These are phyloP conservation scores for Acanthamoeba castellanii DNA, from an alignment of 208 protist genomes.

Conservation along the genomic window DNA sequence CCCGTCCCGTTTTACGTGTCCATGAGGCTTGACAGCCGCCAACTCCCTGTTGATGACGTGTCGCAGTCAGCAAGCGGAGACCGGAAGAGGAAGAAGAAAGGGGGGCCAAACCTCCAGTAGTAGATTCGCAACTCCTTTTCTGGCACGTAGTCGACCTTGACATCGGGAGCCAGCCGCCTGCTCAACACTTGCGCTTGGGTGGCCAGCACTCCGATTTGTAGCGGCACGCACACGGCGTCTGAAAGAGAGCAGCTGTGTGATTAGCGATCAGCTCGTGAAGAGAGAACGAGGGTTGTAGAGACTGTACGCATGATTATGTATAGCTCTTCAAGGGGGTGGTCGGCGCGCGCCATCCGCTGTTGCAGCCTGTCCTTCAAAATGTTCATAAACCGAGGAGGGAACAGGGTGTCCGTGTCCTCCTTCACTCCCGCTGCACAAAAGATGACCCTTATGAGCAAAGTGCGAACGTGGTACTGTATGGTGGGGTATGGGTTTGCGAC, in stretches of 20 bases:
- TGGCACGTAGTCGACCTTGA: slow-evolving; percentile 61
- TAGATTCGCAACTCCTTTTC: slow-evolving; percentile 69
- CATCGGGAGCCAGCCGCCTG: slow-evolving; percentile 64
- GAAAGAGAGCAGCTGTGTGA: too few relatives aligned
- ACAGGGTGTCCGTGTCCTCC: slow-evolving; percentile 16
- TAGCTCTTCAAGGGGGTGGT: slow-evolving; percentile 75
- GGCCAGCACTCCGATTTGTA: slow-evolving; percentile 66
- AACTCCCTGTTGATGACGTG: not conserved
- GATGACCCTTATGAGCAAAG: not conserved
- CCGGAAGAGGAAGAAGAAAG: not conserved
- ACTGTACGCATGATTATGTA: slow-evolving; percentile 80
- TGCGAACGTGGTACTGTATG: not conserved
- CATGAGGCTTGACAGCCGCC: not conserved
- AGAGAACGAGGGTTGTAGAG: not conserved
- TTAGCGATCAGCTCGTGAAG: not conserved
- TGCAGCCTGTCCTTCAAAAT: slow-evolving; percentile 73
- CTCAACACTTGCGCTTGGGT: slow-evolving; percentile 63
- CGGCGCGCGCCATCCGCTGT: slow-evolving; percentile 66
- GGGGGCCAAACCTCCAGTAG: slow-evolving; percentile 48
- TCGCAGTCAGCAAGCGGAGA: not conserved
- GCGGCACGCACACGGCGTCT: slow-evolving; percentile 73
- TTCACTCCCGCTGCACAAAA: slow-evolving; percentile 4
- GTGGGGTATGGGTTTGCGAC: too few relatives aligned
- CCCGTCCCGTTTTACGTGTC: not conserved
- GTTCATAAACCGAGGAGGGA: slow-evolving; percentile 34